These are phyloP conservation scores for Scheffersomyces insectosa DNA, from an alignment of 1,139 yeast genomes.

Conservation along the genomic window DNA sequence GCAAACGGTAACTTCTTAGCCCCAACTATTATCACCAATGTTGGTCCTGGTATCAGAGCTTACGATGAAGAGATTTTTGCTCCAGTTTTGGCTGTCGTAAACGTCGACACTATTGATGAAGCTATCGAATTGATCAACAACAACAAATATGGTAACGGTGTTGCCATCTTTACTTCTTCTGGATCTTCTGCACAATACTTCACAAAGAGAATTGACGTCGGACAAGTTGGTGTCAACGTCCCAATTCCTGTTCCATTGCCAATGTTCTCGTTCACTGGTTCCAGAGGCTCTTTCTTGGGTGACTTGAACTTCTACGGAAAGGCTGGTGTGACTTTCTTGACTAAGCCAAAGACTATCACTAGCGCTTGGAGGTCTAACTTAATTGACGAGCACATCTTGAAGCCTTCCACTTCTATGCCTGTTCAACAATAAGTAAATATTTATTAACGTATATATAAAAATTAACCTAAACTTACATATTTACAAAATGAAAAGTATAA, in stretches of 20 bases:
- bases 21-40: constrained; percentile 66
- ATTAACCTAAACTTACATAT: too few relatives aligned
- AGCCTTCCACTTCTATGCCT: constrained; percentile 69
- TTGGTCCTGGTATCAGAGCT: constrained; percentile 69
- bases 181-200: constrained; percentile 73
- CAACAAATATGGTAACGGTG: constrained; percentile 75
- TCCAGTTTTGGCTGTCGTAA: constrained; percentile 67
- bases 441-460: background rate
- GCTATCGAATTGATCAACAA: constrained; percentile 66
- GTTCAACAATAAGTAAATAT: constrained; percentile 41
- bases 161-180: constrained; percentile 66
- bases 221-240: constrained; percentile 79
- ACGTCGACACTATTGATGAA: constrained; percentile 69
- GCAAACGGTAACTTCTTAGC: constrained; percentile 74
- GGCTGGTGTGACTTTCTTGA: constrained; percentile 70
- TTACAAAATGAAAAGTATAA: too few relatives aligned
- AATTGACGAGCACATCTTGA: constrained; percentile 45
- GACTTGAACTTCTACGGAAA: constrained; percentile 81
- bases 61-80: constrained; percentile 79
- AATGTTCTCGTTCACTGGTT: constrained; percentile 80
- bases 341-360: constrained; percentile 78
- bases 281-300: constrained; percentile 75
- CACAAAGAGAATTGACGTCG: constrained; percentile 69
- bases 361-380: constrained; percentile 65
- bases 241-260: constrained; percentile 87